phyloP scores from a whole-genome alignment of 176 grass and related monocot genomes.

The Microstegium vimineum region DNA sequence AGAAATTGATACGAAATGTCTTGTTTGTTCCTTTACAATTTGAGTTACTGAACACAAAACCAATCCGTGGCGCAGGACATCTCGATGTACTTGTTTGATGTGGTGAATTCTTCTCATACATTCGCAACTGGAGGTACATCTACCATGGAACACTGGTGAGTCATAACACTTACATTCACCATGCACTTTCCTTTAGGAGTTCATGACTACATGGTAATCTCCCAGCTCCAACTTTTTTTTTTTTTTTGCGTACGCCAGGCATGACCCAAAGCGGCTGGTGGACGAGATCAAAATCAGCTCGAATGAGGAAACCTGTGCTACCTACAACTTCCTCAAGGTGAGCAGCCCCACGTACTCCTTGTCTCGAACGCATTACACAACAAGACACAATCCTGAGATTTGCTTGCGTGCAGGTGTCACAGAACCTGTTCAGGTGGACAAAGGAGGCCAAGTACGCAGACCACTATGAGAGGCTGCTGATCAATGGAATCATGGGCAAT shows the following conservation, averaged over 20 bases:
- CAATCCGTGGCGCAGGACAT: conserved; percentile 55
- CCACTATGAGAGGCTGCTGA: conserved; percentile 77
- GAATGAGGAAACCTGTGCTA: conserved; percentile 78
- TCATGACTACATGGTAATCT: too few relatives aligned
- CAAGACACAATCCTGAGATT: not conserved
- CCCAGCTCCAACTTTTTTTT: conserved; percentile 14
- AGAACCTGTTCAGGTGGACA: conserved; percentile 88
- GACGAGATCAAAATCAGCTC: conserved; percentile 62
- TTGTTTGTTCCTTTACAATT: not conserved
- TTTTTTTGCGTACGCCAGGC: conserved; percentile 29
- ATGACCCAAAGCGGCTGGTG: conserved; percentile 62
- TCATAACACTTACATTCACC: not conserved
- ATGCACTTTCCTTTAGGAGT: not conserved
- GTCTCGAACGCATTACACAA: not conserved
- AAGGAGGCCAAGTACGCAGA: conserved; percentile 73
- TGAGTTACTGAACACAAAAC: conserved; percentile 5
- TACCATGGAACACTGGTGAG: conserved; percentile 79
- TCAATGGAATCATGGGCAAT: conserved; percentile 81
- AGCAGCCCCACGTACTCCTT: not conserved
- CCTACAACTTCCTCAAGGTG: conserved; percentile 96
- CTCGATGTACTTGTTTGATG: conserved; percentile 64
- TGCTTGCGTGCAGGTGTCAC: conserved; percentile 47
- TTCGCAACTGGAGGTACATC: conserved; percentile 90
- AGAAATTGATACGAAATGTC: not conserved
- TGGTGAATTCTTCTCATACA: conserved; percentile 72